phyloP scores from a whole-genome alignment of 2,329 filamentous ascomycete genomes.

The Didymellaceae sp. region DNA sequence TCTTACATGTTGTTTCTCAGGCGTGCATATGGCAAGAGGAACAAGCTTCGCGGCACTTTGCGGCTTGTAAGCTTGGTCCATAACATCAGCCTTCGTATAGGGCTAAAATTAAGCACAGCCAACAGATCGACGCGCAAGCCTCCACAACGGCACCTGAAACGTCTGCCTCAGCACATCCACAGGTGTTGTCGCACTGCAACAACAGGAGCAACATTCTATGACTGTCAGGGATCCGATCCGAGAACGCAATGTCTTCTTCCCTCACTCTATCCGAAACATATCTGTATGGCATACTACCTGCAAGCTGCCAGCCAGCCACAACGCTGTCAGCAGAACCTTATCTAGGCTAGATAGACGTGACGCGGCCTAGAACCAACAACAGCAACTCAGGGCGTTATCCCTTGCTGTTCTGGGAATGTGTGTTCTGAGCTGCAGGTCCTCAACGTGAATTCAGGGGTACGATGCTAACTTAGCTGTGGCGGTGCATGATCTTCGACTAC shows the following conservation, averaged over 20 bases:
- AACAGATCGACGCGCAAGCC: constrained; percentile 17
- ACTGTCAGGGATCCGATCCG: neutral
- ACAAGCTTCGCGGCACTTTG: neutral
- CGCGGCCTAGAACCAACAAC: neutral
- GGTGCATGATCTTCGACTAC: constrained; percentile 11
- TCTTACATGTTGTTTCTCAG: too few relatives aligned
- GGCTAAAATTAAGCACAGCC: constrained; percentile 11
- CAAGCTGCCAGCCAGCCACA: constrained; percentile 6
- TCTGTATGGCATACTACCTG: too few relatives aligned
- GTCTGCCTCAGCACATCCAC: constrained; percentile 1
- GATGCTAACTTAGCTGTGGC: neutral
- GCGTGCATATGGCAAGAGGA: neutral
- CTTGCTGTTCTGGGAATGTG: neutral
- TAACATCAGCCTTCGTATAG: constrained; percentile 20
- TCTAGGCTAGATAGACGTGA: neutral
- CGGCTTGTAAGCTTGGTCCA: neutral
- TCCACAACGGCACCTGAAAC: constrained; percentile 15
- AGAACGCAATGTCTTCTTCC: constrained; percentile 1
- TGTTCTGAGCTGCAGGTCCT: neutral
- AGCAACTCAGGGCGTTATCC: neutral
- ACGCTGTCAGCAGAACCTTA: constrained; percentile 8
- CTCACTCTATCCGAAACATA: too few relatives aligned
- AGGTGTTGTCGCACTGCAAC: constrained; percentile 9
- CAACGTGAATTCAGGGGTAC: neutral
- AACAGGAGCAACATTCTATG: neutral